Base-by-base conservation (phyloP, 169 alveolate species). In the Perkinsus chesapeaki region DNA sequence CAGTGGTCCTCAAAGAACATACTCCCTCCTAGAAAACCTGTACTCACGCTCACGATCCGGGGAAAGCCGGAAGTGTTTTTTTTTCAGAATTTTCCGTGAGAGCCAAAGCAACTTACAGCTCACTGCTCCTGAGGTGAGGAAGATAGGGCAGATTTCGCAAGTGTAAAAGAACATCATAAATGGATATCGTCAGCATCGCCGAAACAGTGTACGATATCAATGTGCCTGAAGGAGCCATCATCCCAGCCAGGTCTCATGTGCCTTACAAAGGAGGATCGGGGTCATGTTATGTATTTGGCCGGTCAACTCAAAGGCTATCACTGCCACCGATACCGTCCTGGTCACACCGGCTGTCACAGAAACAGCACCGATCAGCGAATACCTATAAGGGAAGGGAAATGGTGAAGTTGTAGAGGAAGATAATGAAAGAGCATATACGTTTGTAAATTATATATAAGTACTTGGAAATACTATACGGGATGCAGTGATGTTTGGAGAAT, bases 281-380 rank as follows among this genome's bases (percentile, higher is more conserved):
- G 96, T 93, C 94, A 97, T 95, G 93, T 96, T 95, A 72, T 94
- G 93, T 1, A 96, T 94, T 48, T 95, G 94, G 39, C 97, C 98
- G 47, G 96, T 96, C 39, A 97, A 91, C 93, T 97, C 98, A 94
- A 97, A 96, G 27, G 96, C 97, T 93, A 97, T 96, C 94, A 97
- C 95, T 37, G 97, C 97, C 0, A 96, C 95, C 91, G 97, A 95
- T 36, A 97, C 93, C 60, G 98, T 97, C 91, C 96, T 96, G 0
- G 97, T 96, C 43, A 97, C 96, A 0, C 97, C 96, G 36, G 96
- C 93, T 91, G 96, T 95, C 19, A 96, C 92, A 12, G 96, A 96
- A 31, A 97, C 97, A 31, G 97, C 97, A 39, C 97, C 98, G 12
- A 96, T 96, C 91, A 97, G 96, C 12, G 98, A 96, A 94, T 96